These are phyloP conservation scores for Yamadazyma sp. DNA, from an alignment of 1,139 yeast genomes.

Conservation along the genomic window DNA sequence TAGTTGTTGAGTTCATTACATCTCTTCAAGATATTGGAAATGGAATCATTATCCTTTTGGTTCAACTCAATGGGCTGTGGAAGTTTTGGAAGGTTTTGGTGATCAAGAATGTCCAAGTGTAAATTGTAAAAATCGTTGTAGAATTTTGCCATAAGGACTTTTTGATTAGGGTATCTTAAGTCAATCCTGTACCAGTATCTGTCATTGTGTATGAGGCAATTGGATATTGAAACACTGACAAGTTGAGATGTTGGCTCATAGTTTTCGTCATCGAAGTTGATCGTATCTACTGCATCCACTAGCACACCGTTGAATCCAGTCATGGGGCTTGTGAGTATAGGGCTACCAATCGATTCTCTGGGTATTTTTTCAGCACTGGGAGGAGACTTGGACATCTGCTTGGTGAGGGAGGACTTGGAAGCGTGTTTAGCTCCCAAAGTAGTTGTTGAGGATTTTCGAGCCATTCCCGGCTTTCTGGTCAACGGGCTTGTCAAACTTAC, in stretches of 20 bases:
- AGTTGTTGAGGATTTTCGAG: background rate
- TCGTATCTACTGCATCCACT: background rate
- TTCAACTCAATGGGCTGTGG: constrained; percentile 43
- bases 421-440: background rate
- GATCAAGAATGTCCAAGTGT: constrained; percentile 25
- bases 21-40: constrained; percentile 19
- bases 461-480: background rate
- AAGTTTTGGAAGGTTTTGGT: constrained; percentile 32
- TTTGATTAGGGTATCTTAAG: constrained; percentile 31
- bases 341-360: constrained; percentile 3
- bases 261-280: constrained; percentile 4
- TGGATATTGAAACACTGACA: constrained; percentile 27
- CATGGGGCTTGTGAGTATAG: constrained; percentile 5
- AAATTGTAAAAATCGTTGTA: constrained; percentile 47
- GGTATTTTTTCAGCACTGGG: background rate
- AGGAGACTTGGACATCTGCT: background rate
- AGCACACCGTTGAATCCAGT: background rate
- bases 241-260: constrained; percentile 9
- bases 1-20: constrained; percentile 37
- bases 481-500: background rate
- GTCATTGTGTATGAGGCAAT: constrained; percentile 36
- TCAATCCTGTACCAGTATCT: constrained; percentile 49
- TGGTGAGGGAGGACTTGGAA: background rate
- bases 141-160: constrained; percentile 36
- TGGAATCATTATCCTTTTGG: constrained; percentile 8